These are phyloP conservation scores for Fusarium nodosum DNA, from an alignment of 2,329 filamentous ascomycete species.

Conservation along the genomic window DNA sequence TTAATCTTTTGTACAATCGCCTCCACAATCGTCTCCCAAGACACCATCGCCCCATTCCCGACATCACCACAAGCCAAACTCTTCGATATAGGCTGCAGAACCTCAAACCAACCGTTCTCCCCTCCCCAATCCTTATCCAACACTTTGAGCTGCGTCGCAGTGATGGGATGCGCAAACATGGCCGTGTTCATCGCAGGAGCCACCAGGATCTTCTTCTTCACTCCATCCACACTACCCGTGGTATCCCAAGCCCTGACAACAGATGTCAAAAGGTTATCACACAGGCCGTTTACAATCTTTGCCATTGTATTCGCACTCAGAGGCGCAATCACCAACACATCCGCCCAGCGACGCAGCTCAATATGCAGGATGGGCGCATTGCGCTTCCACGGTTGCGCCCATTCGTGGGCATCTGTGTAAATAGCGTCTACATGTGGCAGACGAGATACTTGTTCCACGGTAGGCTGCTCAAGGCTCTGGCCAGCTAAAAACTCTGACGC, in stretches of 20 bases:
- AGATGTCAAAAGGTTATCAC: constrained; percentile 79
- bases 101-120: constrained; percentile 67
- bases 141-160: constrained; percentile 75
- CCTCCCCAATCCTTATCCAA: constrained; percentile 82
- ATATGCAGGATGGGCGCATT: constrained; percentile 91
- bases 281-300: constrained; percentile 83
- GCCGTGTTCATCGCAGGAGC: constrained; percentile 89
- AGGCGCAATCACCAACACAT: constrained; percentile 84
- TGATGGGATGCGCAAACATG: constrained; percentile 92
- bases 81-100: constrained; percentile 81
- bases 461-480: constrained; percentile 82
- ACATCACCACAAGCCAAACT: constrained; percentile 86
- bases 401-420: constrained; percentile 89
- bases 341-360: constrained; percentile 82
- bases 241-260: constrained; percentile 92
- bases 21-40: constrained; percentile 81
- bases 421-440: constrained; percentile 83
- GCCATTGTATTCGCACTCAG: constrained; percentile 88
- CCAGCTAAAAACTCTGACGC: constrained; percentile 82
- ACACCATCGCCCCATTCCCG: constrained; percentile 84
- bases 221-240: constrained; percentile 68
- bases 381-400: constrained; percentile 81
- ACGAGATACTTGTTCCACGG: constrained; percentile 67
- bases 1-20: constrained; percentile 70
- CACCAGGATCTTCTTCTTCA: constrained; percentile 77